Conservation (phyloP, 805 yeast genomes). For the Yarrowia phangngaensis region DNA sequence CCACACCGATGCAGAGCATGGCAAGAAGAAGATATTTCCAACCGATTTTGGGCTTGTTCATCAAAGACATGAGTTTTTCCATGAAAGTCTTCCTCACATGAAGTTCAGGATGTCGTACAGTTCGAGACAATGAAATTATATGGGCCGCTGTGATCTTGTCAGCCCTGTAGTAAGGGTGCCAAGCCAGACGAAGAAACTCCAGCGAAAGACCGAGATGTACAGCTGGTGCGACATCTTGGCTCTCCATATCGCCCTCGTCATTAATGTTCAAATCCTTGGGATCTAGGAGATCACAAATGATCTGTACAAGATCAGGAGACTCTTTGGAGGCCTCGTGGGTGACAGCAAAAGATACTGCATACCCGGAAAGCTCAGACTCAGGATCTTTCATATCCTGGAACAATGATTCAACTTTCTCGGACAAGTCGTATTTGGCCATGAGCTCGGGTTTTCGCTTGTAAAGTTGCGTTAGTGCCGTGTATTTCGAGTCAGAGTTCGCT, state of each 20-base stretch:
- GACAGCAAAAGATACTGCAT: slow-evolving; percentile 7
- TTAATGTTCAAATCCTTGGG: slow-evolving; percentile 16
- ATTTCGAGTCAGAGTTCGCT: not conserved
- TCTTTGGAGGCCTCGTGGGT: slow-evolving; percentile 13
- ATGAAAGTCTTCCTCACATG: slow-evolving; percentile 10
- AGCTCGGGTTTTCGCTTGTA: slow-evolving; percentile 18
- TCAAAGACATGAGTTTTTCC: slow-evolving; percentile 13
- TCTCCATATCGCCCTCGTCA: slow-evolving; percentile 43
- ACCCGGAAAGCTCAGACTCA: not conserved
- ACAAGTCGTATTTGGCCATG: not conserved
- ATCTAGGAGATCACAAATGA: slow-evolving; percentile 4
- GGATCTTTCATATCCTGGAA: slow-evolving; percentile 3
- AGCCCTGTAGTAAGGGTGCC: slow-evolving; percentile 35
- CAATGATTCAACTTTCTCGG: not conserved
- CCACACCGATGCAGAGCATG: slow-evolving; percentile 66
- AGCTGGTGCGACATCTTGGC: slow-evolving; percentile 49
- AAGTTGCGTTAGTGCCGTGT: slow-evolving; percentile 8
- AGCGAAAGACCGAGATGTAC: slow-evolving; percentile 29
- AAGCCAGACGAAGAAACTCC: slow-evolving; percentile 5
- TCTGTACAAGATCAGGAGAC: not conserved
- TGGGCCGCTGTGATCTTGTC: slow-evolving; percentile 50
- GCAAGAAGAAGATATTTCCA: slow-evolving; percentile 63
- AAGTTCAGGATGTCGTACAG: slow-evolving; percentile 9
- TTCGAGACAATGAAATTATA: slow-evolving; percentile 31
- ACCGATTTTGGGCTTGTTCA: slow-evolving; percentile 43